Conservation (phyloP, 192 early-diverging fungal genomes). For the Cetraspora pellucida region DNA sequence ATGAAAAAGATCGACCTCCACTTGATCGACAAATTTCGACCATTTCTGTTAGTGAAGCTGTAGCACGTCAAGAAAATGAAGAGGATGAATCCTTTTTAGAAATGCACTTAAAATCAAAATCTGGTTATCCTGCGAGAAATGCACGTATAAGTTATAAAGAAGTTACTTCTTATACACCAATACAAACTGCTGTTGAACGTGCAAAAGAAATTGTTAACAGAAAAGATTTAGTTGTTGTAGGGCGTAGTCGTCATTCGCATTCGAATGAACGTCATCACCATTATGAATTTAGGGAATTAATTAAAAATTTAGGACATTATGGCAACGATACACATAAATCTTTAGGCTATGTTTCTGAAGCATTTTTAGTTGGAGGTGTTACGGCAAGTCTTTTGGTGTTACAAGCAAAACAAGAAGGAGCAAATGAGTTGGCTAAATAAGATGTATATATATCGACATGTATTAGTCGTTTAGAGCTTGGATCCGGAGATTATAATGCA, state of each 20-base stretch:
- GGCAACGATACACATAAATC: conserved; percentile 16
- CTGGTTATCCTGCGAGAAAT: conserved; percentile 28
- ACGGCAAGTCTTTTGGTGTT: conserved; percentile 21
- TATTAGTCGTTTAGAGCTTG: no score
- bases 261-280: conserved; percentile 10
- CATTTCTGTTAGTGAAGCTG: conserved; percentile 11
- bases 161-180: conserved; percentile 37
- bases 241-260: conserved; percentile 36
- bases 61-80: conserved; percentile 4
- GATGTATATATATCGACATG: no score
- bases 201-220: conserved; percentile 41
- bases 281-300: conserved; percentile 23
- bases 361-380: conserved; percentile 21
- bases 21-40: conserved; percentile 30
- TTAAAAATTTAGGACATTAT: conserved; percentile 19
- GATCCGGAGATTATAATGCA: no score
- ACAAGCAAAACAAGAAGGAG: background rate
- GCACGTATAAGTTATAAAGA: conserved; percentile 38
- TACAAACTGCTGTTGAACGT: conserved; percentile 45
- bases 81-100: conserved; percentile 6
- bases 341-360: conserved; percentile 10
- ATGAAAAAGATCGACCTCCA: background rate
- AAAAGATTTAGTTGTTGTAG: conserved; percentile 55
- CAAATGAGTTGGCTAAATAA: no score
- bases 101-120: conserved; percentile 1